Conservation (phyloP, 345 rosid species). For the Hibiscus syriacus region DNA sequence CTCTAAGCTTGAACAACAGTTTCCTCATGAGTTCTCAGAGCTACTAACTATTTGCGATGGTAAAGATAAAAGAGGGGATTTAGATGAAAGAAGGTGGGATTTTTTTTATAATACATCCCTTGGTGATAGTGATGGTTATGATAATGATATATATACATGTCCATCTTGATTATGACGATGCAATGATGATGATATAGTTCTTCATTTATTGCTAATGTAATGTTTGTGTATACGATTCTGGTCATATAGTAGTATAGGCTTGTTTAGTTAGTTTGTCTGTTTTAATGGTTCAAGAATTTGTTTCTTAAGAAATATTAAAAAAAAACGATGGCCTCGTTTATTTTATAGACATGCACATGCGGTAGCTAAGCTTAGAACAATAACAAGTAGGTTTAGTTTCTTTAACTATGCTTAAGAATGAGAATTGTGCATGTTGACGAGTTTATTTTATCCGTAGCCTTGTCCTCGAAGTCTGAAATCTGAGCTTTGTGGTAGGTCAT, state of each 20-base stretch:
- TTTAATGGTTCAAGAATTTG: not conserved
- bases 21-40: too few relatives aligned
- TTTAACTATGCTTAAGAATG: not conserved
- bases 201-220: not conserved
- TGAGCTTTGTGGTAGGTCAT: not conserved
- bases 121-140: not conserved
- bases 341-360: too few relatives aligned
- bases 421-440: not conserved
- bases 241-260: not conserved
- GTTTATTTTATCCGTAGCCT: not conserved
- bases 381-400: not conserved
- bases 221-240: not conserved
- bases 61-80: not conserved
- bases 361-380: not conserved
- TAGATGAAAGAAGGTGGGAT: not conserved
- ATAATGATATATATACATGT: not conserved
- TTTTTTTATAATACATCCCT: not conserved
- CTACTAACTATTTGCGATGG: not conserved
- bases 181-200: not conserved
- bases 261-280: not conserved
- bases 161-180: not conserved
- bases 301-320: too few relatives aligned
- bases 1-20: too few relatives aligned
- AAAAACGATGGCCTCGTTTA: too few relatives aligned
- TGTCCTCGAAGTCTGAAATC: not conserved